A percentile compares a stretch with the other conserved stretches of the same genome.
These are phyloP conservation scores for Oleoguttula mirabilis DNA, from an alignment of 495 filamentous ascomycete genomes.

Conservation along the genomic window DNA sequence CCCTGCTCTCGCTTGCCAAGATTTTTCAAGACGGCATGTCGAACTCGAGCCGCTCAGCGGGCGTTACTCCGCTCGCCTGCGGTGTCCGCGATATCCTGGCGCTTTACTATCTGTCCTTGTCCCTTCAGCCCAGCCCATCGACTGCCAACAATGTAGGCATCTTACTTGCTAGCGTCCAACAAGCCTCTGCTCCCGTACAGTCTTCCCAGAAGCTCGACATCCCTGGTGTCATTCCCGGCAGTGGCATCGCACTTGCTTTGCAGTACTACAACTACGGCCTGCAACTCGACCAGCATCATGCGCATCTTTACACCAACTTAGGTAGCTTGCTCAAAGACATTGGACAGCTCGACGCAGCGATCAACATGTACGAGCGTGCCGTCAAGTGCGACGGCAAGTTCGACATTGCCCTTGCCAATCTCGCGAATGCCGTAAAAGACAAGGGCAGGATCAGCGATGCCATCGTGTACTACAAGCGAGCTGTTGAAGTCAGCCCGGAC, in stretches of 20 bases:
- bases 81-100: slow-evolving; percentile 88
- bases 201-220: slow-evolving; percentile 40
- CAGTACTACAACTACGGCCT: slow-evolving; percentile 92
- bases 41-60: slow-evolving; percentile 52
- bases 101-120: slow-evolving; percentile 91
- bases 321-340: slow-evolving; percentile 95
- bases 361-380: slow-evolving; percentile 94
- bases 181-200: slow-evolving; percentile 35
- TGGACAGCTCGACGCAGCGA: slow-evolving; percentile 79
- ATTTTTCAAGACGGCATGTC: slow-evolving; percentile 98
- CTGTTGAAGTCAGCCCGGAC: slow-evolving; percentile 80
- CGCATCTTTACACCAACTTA: slow-evolving; percentile 96
- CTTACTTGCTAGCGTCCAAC: slow-evolving; percentile 84
- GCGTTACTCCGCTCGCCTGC: slow-evolving; percentile 48
- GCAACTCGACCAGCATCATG: slow-evolving; percentile 74
- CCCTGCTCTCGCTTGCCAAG: slow-evolving; percentile 86
- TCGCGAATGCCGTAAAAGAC: slow-evolving; percentile 97
- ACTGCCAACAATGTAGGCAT: slow-evolving; percentile 99
- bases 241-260: slow-evolving; percentile 76
- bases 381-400: slow-evolving; percentile 85
- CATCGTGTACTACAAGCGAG: slow-evolving; percentile 81
- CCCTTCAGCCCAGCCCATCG: slow-evolving; percentile 88
- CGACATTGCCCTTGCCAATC: slow-evolving; percentile 91
- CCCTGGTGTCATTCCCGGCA: slow-evolving; percentile 73
- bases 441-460: slow-evolving; percentile 86